Evolutionary conservation across 139 green algal species (phyloP).

Genomic region (Closterium sp.): DNA sequence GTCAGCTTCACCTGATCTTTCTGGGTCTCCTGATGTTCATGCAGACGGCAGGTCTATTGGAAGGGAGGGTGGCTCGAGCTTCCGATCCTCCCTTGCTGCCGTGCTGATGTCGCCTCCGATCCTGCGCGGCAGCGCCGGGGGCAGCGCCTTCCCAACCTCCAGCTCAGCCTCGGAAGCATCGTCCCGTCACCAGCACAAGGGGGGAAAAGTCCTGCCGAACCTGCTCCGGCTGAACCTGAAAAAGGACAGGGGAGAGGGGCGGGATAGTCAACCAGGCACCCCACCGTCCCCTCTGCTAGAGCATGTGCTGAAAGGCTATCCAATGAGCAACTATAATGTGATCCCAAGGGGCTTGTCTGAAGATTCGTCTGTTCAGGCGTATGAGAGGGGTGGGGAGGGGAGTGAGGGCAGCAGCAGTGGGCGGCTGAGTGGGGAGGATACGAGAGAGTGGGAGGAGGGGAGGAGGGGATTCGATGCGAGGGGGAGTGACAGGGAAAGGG

Average conservation of each 20-base stretch:
- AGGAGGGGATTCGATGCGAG: background rate
- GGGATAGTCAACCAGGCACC: background rate
- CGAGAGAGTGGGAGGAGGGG: background rate
- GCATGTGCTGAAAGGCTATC: background rate
- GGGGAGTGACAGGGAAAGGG: background rate
- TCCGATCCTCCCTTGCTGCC: background rate
- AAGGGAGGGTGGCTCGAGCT: background rate
- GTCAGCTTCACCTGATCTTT: background rate
- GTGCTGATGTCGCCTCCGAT: background rate
- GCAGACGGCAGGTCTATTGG: background rate
- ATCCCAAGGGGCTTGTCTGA: background rate
- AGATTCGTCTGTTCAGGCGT: background rate
- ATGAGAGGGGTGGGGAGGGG: background rate
- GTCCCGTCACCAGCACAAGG: background rate
- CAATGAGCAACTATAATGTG: background rate
- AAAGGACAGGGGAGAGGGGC: background rate
- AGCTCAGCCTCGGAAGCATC: background rate
- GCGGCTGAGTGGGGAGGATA: background rate
- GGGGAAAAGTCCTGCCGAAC: background rate
- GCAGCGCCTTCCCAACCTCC: background rate
- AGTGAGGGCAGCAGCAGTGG: background rate
- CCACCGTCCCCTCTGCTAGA: background rate
- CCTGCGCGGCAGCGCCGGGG: background rate
- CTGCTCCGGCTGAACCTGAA: background rate
- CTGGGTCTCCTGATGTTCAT: background rate